Evolutionary conservation across 352 stramenopile species (phyloP).

Genomic region (Globisporangium middletonii): DNA sequence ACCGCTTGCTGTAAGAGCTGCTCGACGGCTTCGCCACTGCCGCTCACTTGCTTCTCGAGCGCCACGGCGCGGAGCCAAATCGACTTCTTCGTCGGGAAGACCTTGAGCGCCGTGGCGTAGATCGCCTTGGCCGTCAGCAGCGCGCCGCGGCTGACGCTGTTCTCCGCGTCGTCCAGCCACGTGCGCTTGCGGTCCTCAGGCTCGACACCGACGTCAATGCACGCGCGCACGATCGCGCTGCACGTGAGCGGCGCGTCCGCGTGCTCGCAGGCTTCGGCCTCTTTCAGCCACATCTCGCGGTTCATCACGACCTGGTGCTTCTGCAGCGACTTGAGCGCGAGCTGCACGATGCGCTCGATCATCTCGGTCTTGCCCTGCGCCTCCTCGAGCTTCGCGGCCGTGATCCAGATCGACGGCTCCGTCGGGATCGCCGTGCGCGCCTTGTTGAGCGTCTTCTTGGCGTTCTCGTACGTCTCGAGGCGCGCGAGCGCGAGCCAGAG

Average conservation of each 20-base stretch:
- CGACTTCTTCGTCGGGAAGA: slow-evolving; percentile 90
- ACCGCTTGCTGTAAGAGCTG: slow-evolving; percentile 91
- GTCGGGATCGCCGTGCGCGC: slow-evolving; percentile 91
- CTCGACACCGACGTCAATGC: slow-evolving; percentile 94
- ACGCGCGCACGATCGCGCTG: slow-evolving; percentile 91
- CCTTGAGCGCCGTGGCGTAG: slow-evolving; percentile 87
- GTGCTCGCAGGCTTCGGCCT: slow-evolving; percentile 93
- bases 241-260: slow-evolving; percentile 91
- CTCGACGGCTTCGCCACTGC: slow-evolving; percentile 73
- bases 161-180: slow-evolving; percentile 97
- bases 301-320: slow-evolving; percentile 92
- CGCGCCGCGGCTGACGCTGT: slow-evolving; percentile 70
- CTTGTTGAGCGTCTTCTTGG: slow-evolving; percentile 96
- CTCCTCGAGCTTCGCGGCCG: slow-evolving; percentile 98
- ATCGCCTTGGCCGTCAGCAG: slow-evolving; percentile 94
- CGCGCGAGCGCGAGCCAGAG: slow-evolving; percentile 98
- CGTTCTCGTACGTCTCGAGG: slow-evolving; percentile 98
- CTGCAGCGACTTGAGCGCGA: slow-evolving; percentile 84
- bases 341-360: slow-evolving; percentile 81
- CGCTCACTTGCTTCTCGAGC: slow-evolving; percentile 94
- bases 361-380: slow-evolving; percentile 87
- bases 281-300: slow-evolving; percentile 94
- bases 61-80: slow-evolving; percentile 95
- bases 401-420: slow-evolving; percentile 98
- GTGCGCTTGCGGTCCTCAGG: slow-evolving; percentile 94